phyloP scores from a whole-genome alignment of 768 basidiomycete genomes.

The Pleurotus giganteus region DNA sequence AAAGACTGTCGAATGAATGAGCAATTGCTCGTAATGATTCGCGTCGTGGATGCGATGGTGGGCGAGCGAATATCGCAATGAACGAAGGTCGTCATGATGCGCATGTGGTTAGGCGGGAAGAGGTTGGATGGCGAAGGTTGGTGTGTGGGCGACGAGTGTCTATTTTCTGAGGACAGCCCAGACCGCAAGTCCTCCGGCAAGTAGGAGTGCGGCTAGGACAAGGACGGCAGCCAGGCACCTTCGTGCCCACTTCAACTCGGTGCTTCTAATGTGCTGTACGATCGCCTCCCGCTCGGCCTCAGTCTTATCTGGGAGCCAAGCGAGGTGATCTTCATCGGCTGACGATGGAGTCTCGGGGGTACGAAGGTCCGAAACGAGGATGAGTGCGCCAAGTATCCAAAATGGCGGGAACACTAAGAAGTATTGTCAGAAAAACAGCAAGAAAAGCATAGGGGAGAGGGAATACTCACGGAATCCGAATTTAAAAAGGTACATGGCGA shows the following conservation, averaged over 20 bases:
- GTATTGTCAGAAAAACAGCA: background rate
- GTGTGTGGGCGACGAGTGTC: background rate
- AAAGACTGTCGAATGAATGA: background rate
- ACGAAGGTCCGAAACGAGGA: conserved; percentile 37
- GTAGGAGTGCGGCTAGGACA: conserved; percentile 36
- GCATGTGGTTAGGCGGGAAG: too few relatives aligned
- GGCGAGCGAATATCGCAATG: too few relatives aligned
- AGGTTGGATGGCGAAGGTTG: background rate
- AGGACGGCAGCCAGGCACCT: conserved; percentile 55
- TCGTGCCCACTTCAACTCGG: conserved; percentile 56
- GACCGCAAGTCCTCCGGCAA: conserved; percentile 27
- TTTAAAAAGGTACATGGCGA: conserved; percentile 45
- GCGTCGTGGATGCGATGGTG: too few relatives aligned
- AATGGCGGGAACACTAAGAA: conserved; percentile 44
- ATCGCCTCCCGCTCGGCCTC: conserved; percentile 46
- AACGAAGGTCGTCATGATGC: too few relatives aligned
- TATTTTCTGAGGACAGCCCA: conserved; percentile 16
- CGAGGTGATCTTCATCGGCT: background rate
- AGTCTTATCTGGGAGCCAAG: conserved; percentile 57
- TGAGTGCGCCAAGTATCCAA: conserved; percentile 42
- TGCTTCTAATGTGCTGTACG: conserved; percentile 42
- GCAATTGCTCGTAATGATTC: too few relatives aligned
- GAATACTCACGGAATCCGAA: conserved; percentile 44
- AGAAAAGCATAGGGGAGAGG: background rate
- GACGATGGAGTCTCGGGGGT: conserved; percentile 22